phyloP scores from a whole-genome alignment of 805 yeast genomes.

The Pichia sporocuriosa region DNA sequence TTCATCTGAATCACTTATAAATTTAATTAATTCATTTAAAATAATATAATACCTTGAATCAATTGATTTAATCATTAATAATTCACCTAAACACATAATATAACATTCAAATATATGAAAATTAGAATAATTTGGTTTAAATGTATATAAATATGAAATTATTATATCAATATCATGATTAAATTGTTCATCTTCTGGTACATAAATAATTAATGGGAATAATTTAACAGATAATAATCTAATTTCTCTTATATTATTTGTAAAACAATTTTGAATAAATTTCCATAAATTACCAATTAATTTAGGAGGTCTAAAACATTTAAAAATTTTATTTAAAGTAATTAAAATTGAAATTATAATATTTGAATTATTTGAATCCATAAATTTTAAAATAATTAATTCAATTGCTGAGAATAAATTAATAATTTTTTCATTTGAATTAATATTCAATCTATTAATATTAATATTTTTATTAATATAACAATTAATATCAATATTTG shows the following conservation, averaged over 20 bases:
- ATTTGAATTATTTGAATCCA: slow-evolving; percentile 18
- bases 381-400: slow-evolving; percentile 7
- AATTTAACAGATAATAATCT: slow-evolving; percentile 44
- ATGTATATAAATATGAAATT: slow-evolving; percentile 35
- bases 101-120: slow-evolving; percentile 51
- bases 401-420: slow-evolving; percentile 22
- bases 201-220: slow-evolving; percentile 46
- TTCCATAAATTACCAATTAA: slow-evolving; percentile 31
- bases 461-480: slow-evolving; percentile 15
- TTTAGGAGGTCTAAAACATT: slow-evolving; percentile 46
- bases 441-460: slow-evolving; percentile 26
- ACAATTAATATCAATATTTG: slow-evolving; percentile 3
- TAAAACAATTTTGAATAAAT: slow-evolving; percentile 36
- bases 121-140: slow-evolving; percentile 28
- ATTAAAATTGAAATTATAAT: slow-evolving; percentile 39
- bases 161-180: slow-evolving; percentile 41
- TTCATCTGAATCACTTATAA: slow-evolving; percentile 56
- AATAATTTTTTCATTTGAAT: slow-evolving; percentile 14
- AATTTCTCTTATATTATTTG: slow-evolving; percentile 45
- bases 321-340: slow-evolving; percentile 42
- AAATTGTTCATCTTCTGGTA: slow-evolving; percentile 33
- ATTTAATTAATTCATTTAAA: slow-evolving; percentile 56
- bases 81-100: slow-evolving; percentile 54
- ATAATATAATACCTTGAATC: slow-evolving; percentile 67
- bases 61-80: slow-evolving; percentile 47